These are phyloP conservation scores for Rachicladosporium sp. DNA, from an alignment of 2,329 filamentous ascomycete species.

Conservation along the genomic window DNA sequence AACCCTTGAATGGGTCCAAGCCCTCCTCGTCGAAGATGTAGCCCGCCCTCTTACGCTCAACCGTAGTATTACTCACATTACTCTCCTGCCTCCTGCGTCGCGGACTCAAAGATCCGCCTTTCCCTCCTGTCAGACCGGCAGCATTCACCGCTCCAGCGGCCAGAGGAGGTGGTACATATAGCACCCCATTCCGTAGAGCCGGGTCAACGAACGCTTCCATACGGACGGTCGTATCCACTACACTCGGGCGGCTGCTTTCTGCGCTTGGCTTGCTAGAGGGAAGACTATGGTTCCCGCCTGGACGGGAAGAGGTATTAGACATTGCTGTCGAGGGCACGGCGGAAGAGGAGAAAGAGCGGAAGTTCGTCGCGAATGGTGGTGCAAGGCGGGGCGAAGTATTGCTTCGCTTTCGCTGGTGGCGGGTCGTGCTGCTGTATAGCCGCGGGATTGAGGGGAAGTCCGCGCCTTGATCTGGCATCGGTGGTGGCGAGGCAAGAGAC, in stretches of 20 bases:
- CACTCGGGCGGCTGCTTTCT: conserved; percentile 32
- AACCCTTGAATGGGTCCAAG: conserved; percentile 25
- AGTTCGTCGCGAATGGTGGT: conserved; percentile 44
- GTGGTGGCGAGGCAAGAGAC: not conserved
- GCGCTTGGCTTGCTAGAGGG: conserved; percentile 14
- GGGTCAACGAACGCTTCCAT: conserved; percentile 92
- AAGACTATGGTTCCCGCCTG: too few species aligned
- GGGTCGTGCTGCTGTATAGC: conserved; percentile 46
- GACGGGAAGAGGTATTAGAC: conserved; percentile 16
- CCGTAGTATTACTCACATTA: conserved; percentile 17
- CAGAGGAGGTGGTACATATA: conserved; percentile 37
- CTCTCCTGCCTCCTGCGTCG: conserved; percentile 14
- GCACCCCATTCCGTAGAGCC: conserved; percentile 19
- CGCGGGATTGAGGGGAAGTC: conserved; percentile 62
- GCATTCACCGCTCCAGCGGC: conserved; percentile 33
- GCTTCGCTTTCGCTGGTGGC: conserved; percentile 76
- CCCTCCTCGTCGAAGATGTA: conserved; percentile 24
- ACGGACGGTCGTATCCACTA: conserved; percentile 62
- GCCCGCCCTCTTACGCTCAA: conserved; percentile 20
- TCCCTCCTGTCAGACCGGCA: conserved; percentile 3
- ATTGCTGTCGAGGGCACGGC: conserved; percentile 28
- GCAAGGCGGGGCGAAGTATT: conserved; percentile 69
- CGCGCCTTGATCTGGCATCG: conserved; percentile 41
- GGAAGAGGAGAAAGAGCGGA: conserved; percentile 62
- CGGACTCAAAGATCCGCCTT: not conserved